Percentiles rank a stretch among this genome's conserved stretches.
Evolutionary conservation across 306 rosid species (phyloP).

Genomic region (Gleditsia sinensis): DNA sequence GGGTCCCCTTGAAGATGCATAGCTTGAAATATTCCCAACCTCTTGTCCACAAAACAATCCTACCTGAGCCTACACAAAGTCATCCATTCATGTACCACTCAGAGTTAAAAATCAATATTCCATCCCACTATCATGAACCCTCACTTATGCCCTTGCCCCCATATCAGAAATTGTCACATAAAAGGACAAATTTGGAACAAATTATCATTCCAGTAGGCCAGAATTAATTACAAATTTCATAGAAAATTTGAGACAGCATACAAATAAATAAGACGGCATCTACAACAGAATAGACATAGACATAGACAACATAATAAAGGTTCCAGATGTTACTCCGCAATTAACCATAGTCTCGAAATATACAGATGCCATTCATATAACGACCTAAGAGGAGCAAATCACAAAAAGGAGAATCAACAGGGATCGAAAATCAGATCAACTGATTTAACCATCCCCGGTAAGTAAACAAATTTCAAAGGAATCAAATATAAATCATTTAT

Average conservation of each 20-base stretch:
- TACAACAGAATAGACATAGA: neutral
- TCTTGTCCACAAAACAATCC: slow-evolving; percentile 96
- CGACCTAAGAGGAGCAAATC: neutral
- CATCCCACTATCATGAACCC: slow-evolving; percentile 16
- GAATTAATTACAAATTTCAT: neutral
- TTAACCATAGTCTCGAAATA: no score
- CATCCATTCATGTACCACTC: slow-evolving; percentile 80
- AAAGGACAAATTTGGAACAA: neutral
- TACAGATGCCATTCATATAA: no score
- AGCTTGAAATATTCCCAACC: slow-evolving; percentile 80
- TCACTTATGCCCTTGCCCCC: slow-evolving; percentile 7
- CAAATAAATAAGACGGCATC: neutral
- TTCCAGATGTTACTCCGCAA: no score
- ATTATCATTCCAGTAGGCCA: neutral
- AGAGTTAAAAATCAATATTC: slow-evolving; percentile 20
- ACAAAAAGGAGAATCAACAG: neutral
- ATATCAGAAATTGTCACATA: slow-evolving; percentile 18
- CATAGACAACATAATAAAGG: no score
- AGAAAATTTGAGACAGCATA: neutral
- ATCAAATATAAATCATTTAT: slow-evolving; percentile 2
- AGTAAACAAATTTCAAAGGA: neutral
- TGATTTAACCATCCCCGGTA: neutral
- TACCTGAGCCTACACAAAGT: slow-evolving; percentile 99
- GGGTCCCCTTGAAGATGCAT: slow-evolving; percentile 71
- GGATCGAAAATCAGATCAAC: neutral